Base-by-base conservation (phyloP, 208 protist genomes). In the Trypanosomatidae sp. region DNA sequence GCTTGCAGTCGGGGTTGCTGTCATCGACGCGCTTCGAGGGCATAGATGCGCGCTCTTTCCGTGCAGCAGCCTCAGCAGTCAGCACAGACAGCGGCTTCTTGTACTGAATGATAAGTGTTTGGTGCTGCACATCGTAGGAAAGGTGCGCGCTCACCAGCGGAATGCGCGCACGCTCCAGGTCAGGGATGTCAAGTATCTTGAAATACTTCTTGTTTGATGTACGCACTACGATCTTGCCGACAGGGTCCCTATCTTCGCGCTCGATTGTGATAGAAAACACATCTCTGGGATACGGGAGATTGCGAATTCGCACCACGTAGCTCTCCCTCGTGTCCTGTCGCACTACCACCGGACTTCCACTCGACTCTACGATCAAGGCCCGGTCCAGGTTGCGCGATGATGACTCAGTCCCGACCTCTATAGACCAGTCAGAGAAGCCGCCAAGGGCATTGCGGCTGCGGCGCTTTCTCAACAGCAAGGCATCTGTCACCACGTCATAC, bases 151-250 rank as follows among this genome's bases (percentile, higher is more conserved):
- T 49, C 30, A 96, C 89, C 17, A 98, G 82, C 39, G 77, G 81
- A 39, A 98, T 79, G 0, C 73, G 36, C 3, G 79, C 75, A 9
- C 93, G 86, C 58, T 86, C 71, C 68, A 99, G 81, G 50, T 96
- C 95, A 25, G 85, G 84, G 43, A 99, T 95, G 41, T 64, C 71
- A 49, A 99, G 73, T 25, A 91, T 76, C 83, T 98, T 98, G 70
- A 95, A 99, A 65, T 98, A 99, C 81, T 98, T 99, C 66, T 97
- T 98, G 85, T 99, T 99, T n/a, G 78, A 87, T 13, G 97, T 99
- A 28, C 95, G 90, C 52, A 99, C 90, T 1, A 98, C 93, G 66
- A 99, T 92, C 79, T 94, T 86, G 17, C 89, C 90, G 1, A 93
- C 67, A 33, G 76, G 50, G 52, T 91, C 77, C 8, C 68, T 56